Evolutionary conservation across 495 filamentous ascomycete species (phyloP), one percentile per base, ranked within the genome.

Genomic region (Parathielavia appendiculata): DNA sequence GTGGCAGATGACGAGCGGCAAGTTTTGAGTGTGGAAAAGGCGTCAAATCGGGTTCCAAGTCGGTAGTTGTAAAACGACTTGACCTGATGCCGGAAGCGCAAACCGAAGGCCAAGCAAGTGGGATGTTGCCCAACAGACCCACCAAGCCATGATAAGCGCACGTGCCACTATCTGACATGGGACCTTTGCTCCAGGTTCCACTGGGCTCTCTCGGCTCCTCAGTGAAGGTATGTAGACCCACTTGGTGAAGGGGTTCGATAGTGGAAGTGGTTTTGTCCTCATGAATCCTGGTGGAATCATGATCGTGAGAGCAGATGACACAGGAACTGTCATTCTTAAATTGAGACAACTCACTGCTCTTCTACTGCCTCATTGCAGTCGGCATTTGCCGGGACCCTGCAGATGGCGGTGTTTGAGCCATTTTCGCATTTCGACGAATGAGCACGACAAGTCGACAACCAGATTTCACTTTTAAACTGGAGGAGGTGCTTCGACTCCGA

Each of bases 81-180:
- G 34, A 36, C 10, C 5, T 32, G 23, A 34, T 17, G 8, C 12
- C n/a, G 5, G 36, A 22, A 51, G n/a, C 26, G 40, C 38, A 36
- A 58, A 50, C 35, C 17, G 38, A 50, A 45, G 3, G 12, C 58
- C 30, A 20, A 47, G 47, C 39, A 61, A 39, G 54, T 61, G 58
- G 52, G 58, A 53, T 52, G 56, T 51, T 56, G 23, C 43, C 50
- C 50, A 11, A 38, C 50, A 52, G 22, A 26, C 16, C 52, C 39
- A 34, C 6, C 46, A 40, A 41, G 34, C 14, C 49, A 10, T 36
- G 59, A 61, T 61, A 61, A 61, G 59, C 53, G 59, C 59, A 61
- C 59, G 52, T 32, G 47, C 59, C 53, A 56, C 12, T 6, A 2
- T 30, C 26, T 6, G 2, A 30, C 26, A 30, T n/a, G n/a, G n/a